Evolutionary conservation across 2,329 filamentous ascomycete species (phyloP), one percentile per base, ranked within the genome.

Genomic region (Ophiostoma triangulosporum): DNA sequence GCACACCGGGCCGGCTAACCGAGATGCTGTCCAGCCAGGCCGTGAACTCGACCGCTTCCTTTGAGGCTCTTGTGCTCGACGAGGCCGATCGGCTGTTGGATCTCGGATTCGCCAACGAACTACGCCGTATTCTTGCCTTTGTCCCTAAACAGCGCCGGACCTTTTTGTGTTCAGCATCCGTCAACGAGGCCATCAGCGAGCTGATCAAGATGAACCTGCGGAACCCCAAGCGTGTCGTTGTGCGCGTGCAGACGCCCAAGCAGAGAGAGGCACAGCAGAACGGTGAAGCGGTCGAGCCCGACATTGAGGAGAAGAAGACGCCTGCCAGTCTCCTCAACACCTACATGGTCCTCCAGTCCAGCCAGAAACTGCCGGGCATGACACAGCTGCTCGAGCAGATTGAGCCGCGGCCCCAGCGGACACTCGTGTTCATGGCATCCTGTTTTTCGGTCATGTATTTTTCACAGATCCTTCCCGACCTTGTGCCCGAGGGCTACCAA

Each of bases 361-460:
- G 81, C 17, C 83, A 91, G 57, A 96, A 95, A 66, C 72, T 95
- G 33, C 84, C 88, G 0, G 79, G 83, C 0, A 69, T 95, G 2
- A 75, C 80, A 49, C 78, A 82, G 29, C 73, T 97, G 0, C 73
- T 97, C 3, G 72, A 78, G 20, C 74, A 77, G 14, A 68, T 95
- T 22, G 74, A 84, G n/a, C 78, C 86, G 0, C 76, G 74, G 4
- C 91, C 91, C 0, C 83, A 90, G 59, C 89, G 90, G 63, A 85
- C 82, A 31, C 96, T 98, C 52, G 75, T 96, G 52, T 98, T 96
- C 65, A 75, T 97, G 22, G 94, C 90, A 0, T 96, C 91, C 2
- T 96, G 93, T 65, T 90, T 89, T 31, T 86, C 87, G 0, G 93
- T 98, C 56, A 91, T 97, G 66, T 97, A 97, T 69, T 94, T 95